Evolutionary conservation across 2,329 filamentous ascomycete genomes (phyloP).

Genomic region (Domatiomyces catenatus): DNA sequence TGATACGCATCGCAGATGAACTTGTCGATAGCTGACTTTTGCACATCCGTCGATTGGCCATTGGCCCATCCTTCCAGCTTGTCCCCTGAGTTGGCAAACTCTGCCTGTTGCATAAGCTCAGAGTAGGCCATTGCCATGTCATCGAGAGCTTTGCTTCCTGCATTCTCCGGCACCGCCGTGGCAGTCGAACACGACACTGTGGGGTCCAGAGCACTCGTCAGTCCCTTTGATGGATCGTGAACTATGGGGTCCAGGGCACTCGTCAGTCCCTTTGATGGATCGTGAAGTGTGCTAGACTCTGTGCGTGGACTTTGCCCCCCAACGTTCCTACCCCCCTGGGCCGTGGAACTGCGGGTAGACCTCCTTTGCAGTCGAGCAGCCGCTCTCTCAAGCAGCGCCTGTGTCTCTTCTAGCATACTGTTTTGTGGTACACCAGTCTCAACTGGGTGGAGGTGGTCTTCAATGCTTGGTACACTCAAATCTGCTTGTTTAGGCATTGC

Average conservation of each 20-base stretch:
- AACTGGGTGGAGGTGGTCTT: background rate
- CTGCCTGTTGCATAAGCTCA: background rate
- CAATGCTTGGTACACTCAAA: background rate
- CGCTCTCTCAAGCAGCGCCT: background rate
- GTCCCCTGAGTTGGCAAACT: background rate
- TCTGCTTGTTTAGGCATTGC: background rate
- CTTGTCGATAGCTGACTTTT: slow-evolving; percentile 18
- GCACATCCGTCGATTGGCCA: slow-evolving; percentile 16
- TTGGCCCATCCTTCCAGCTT: background rate
- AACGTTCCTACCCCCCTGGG: background rate
- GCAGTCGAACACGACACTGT: background rate
- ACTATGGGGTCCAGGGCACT: background rate
- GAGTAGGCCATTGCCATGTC: background rate
- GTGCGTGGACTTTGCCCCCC: background rate
- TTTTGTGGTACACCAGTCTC: background rate
- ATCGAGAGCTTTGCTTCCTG: background rate
- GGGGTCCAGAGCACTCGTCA: background rate
- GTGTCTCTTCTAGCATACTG: background rate
- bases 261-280: background rate
- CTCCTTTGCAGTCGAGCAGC: background rate
- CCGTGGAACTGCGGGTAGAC: background rate
- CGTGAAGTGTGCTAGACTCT: background rate
- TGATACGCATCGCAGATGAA: slow-evolving; percentile 30
- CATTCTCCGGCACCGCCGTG: background rate
- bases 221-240: background rate